A percentile compares a stretch with the other conserved stretches of the same genome.
phyloP scores from a whole-genome alignment of 1,284 basidiomycete species.

The Heterobasidion parviporum region DNA sequence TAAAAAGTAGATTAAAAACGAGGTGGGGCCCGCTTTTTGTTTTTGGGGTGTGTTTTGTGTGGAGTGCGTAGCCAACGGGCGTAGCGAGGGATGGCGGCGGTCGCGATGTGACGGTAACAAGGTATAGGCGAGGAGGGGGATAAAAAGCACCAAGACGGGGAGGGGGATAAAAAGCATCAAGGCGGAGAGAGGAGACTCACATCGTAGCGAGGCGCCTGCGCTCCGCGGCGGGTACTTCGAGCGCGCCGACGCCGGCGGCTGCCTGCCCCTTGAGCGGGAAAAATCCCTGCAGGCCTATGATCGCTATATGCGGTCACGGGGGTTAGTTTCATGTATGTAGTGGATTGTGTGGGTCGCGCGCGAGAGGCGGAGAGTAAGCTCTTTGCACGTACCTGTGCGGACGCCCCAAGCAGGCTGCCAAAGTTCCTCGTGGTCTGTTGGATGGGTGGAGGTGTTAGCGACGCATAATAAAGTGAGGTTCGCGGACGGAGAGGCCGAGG shows the following conservation, averaged over 20 bases:
- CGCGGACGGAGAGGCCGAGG: too few species aligned
- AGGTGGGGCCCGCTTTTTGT: too few species aligned
- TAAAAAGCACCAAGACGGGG: neutral
- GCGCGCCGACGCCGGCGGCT: conserved; percentile 83
- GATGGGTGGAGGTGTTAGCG: neutral
- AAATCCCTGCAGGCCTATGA: conserved; percentile 86
- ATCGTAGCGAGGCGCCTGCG: conserved; percentile 73
- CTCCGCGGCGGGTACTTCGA: conserved; percentile 76
- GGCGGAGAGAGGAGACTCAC: conserved; percentile 34
- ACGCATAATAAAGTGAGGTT: neutral
- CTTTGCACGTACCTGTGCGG: conserved; percentile 60
- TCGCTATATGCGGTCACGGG: conserved; percentile 44
- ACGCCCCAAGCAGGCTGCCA: conserved; percentile 99
- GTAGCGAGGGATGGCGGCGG: neutral
- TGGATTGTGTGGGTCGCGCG: neutral
- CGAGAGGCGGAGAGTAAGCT: neutral
- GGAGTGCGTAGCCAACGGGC: too few species aligned
- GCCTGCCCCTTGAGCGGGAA: conserved; percentile 86
- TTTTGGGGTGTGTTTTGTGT: too few species aligned
- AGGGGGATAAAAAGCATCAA: neutral
- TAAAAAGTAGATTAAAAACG: too few species aligned
- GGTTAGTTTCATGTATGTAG: neutral
- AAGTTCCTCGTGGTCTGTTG: conserved; percentile 73
- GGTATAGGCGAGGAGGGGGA: neutral
- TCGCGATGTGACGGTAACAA: neutral